Evolutionary conservation across 1,284 basidiomycete species (phyloP), one percentile per base, ranked within the genome.

Genomic region (Leccinum cinnamomeum): DNA sequence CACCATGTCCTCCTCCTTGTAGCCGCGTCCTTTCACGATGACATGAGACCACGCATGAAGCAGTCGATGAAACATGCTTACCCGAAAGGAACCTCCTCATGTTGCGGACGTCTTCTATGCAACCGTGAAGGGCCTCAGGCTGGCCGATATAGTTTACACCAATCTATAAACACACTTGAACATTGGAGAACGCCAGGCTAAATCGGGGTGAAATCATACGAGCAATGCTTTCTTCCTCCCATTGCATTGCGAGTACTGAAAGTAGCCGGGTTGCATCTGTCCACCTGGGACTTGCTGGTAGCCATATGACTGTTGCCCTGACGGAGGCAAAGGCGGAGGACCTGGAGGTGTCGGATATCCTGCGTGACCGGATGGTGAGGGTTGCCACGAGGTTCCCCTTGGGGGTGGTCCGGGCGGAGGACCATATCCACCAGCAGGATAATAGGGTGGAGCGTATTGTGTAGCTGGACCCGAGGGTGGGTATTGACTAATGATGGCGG

Each of bases 41-140:
- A 59, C 16, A 53, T 57, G 23, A 20, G 11, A 48, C 56, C 23
- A 33, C n/a, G 5, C 33, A 51, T 14, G 55, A 61, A 57, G 14
- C 10, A 56, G n/a, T 25, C 10, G n/a, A 18, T 1, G 3, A 58
- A 39, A 35, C 23, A 25, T 16, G 71, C 84, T 67, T 69, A 92
- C 90, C 75, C 64, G 81, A 81, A 33, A 96, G 78, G 79, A 96
- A 96, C 7, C 79, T 72, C 68, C 86, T 79, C 60, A 97, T 84
- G 71, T 95, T 95, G 53, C 81, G 78, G 0, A 87, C 94, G 69
- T 97, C 95, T 73, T 97, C 95, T 75, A 95, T 92, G 69, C 95
- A 97, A 2, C 95, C 94, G 23, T 79, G 77, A 41, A 97, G 77
- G 69, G 88, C 85, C 7, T 79, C 82, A 2, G 75, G 71, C 64